These are phyloP conservation scores for Intubia oerlemansii DNA, from an alignment of 2,329 filamentous ascomycete species.

Conservation along the genomic window DNA sequence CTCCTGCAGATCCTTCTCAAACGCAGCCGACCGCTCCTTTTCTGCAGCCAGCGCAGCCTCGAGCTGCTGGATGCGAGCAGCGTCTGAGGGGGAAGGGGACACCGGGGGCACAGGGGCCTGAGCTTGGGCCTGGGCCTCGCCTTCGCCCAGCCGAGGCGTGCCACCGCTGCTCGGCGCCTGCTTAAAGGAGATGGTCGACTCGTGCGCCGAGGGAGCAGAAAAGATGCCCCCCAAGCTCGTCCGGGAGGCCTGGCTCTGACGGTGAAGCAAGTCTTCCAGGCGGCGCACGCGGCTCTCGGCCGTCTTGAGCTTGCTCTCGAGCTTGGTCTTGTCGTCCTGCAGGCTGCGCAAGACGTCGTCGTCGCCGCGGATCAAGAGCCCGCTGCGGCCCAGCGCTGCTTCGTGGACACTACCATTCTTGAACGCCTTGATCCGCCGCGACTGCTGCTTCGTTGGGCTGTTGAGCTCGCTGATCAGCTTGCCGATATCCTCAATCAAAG, in stretches of 20 bases:
- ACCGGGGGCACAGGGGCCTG: too few species aligned
- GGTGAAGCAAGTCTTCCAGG: constrained; percentile 78
- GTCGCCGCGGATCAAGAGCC: constrained; percentile 66
- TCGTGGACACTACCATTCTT: constrained; percentile 94
- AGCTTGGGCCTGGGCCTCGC: constrained; percentile 2
- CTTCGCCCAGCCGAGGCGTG: constrained; percentile 15
- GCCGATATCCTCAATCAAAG: constrained; percentile 47
- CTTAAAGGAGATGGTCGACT: constrained; percentile 26
- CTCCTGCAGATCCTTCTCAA: constrained; percentile 45
- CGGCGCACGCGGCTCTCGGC: constrained; percentile 78
- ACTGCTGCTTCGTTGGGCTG: constrained; percentile 66
- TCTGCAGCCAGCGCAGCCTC: constrained; percentile 62
- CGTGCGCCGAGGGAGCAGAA: constrained; percentile 19
- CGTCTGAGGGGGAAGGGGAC: constrained; percentile 7
- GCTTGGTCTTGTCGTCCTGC: constrained; percentile 61
- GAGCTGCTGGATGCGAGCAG: constrained; percentile 35
- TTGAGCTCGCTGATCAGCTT: constrained; percentile 63
- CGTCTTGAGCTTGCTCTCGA: constrained; percentile 57
- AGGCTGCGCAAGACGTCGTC: constrained; percentile 59
- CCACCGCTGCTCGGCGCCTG: too few species aligned
- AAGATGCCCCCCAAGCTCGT: constrained; percentile 33
- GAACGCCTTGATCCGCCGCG: constrained; percentile 76
- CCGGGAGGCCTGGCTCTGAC: constrained; percentile 43
- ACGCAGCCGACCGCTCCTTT: constrained; percentile 39
- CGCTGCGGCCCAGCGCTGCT: constrained; percentile 55